Evolutionary conservation across 805 yeast genomes (phyloP).

Genomic region (Torulaspora franciscae): DNA sequence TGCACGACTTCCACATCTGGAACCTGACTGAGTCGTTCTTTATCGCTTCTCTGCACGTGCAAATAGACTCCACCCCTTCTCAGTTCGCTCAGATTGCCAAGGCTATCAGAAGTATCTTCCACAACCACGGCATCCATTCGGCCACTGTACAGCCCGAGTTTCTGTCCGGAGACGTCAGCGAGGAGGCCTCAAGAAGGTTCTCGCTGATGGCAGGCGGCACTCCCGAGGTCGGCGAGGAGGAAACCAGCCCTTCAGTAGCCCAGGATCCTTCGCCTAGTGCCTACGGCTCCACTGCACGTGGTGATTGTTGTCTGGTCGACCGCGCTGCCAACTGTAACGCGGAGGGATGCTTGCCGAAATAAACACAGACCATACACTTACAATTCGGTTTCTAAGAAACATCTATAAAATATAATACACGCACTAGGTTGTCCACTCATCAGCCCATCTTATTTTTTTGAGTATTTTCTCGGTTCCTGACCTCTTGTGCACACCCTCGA

Average conservation of each 20-base stretch:
- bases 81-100: conserved; percentile 67
- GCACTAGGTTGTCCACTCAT: not conserved
- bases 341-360: conserved; percentile 37
- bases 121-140: conserved; percentile 80
- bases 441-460: conserved; percentile 2
- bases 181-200: conserved; percentile 34
- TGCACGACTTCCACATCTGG: conserved; percentile 97
- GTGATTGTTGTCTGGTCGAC: conserved; percentile 46
- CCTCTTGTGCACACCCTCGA: not conserved
- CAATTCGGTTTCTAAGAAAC: not conserved
- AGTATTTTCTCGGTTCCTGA: not conserved
- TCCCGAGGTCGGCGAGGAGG: conserved; percentile 11
- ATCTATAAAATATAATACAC: conserved; percentile 4
- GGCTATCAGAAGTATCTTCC: conserved; percentile 71
- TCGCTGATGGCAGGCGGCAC: conserved; percentile 36
- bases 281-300: conserved; percentile 34
- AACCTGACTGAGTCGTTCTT: conserved; percentile 80
- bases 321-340: conserved; percentile 50
- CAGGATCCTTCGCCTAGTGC: conserved; percentile 23
- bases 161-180: conserved; percentile 33
- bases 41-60: conserved; percentile 87
- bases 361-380: not conserved
- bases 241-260: conserved; percentile 14
- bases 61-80: conserved; percentile 59
- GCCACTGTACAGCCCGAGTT: conserved; percentile 98